phyloP scores from a whole-genome alignment of 805 yeast genomes.

The Spathaspora girioi region DNA sequence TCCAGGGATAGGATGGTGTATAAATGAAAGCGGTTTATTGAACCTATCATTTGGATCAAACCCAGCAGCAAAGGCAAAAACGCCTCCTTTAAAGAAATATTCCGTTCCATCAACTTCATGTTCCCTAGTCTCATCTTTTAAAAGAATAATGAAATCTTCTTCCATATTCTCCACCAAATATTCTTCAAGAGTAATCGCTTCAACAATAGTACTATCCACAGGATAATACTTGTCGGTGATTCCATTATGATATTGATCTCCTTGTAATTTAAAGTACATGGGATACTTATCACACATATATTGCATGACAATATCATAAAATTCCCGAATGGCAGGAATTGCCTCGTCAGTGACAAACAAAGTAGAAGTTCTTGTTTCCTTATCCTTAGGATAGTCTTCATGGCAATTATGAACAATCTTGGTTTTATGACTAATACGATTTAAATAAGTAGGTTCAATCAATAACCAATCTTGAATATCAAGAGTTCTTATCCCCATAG shows the following conservation, averaged over 20 bases:
- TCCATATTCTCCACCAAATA: slow-evolving; percentile 29
- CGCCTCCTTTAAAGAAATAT: slow-evolving; percentile 40
- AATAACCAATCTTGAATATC: slow-evolving; percentile 39
- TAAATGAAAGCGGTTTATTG: slow-evolving; percentile 32
- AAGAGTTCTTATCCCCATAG: slow-evolving; percentile 53
- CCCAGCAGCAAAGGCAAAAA: slow-evolving; percentile 45
- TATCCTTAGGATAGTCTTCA: slow-evolving; percentile 25
- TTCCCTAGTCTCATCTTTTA: slow-evolving; percentile 28
- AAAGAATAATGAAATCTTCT: slow-evolving; percentile 38
- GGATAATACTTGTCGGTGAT: slow-evolving; percentile 26
- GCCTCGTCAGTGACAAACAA: slow-evolving; percentile 31
- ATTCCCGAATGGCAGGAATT: slow-evolving; percentile 31
- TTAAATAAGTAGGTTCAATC: slow-evolving; percentile 31
- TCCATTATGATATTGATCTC: slow-evolving; percentile 19
- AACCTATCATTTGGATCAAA: slow-evolving; percentile 37
- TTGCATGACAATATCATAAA: slow-evolving; percentile 26
- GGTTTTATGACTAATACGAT: slow-evolving; percentile 22
- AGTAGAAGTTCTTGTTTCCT: slow-evolving; percentile 25
- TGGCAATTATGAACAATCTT: slow-evolving; percentile 28
- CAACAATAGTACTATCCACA: slow-evolving; percentile 3
- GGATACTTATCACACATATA: slow-evolving; percentile 39
- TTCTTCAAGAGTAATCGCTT: slow-evolving; percentile 15
- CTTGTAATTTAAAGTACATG: slow-evolving; percentile 22
- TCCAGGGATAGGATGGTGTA: slow-evolving; percentile 42
- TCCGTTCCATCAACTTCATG: slow-evolving; percentile 31